Conservation (phyloP, 208 protist genomes). For the Crithidia expoeki region DNA sequence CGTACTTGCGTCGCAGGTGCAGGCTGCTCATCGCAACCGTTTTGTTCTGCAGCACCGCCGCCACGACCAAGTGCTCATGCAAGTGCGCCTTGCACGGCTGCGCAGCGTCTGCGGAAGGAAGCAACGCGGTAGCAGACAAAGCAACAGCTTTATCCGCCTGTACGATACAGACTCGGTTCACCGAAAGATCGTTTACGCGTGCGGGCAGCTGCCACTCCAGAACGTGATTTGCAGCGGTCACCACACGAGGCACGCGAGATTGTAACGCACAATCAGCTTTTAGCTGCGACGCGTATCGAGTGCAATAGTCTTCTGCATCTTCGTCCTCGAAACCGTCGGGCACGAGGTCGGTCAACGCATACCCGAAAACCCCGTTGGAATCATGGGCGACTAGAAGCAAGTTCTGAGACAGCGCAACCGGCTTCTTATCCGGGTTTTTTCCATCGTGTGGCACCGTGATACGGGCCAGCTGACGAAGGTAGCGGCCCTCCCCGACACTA, state of each 20-base stretch:
- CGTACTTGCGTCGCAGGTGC: slow-evolving; percentile 37
- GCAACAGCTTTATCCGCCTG: slow-evolving; percentile 31
- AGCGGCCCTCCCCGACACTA: slow-evolving; percentile 3
- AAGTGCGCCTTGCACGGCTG: slow-evolving; percentile 38
- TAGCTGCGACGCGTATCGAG: slow-evolving; percentile 4
- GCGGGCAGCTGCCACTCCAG: slow-evolving; percentile 64
- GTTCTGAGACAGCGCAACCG: slow-evolving; percentile 66
- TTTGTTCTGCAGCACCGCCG: slow-evolving; percentile 75
- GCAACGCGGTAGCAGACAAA: not conserved
- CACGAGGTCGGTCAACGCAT: slow-evolving; percentile 53
- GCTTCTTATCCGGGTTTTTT: slow-evolving; percentile 87
- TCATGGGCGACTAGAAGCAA: slow-evolving; percentile 78
- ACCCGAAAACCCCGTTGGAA: slow-evolving; percentile 57
- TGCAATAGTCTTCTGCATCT: slow-evolving; percentile 8
- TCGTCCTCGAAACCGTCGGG: slow-evolving; percentile 26
- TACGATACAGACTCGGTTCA: slow-evolving; percentile 63
- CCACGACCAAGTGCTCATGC: slow-evolving; percentile 63
- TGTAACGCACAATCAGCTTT: slow-evolving; percentile 9
- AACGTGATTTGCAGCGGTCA: slow-evolving; percentile 36
- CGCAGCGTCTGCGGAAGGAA: not conserved
- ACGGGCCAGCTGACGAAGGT: slow-evolving; percentile 54
- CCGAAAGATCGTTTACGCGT: slow-evolving; percentile 80
- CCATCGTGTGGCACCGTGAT: slow-evolving; percentile 62
- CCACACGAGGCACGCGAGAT: slow-evolving; percentile 16
- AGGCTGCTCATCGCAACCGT: slow-evolving; percentile 64